Evolutionary conservation across 1,284 basidiomycete genomes (phyloP).

Genomic region (Leccinum pallidistipes): DNA sequence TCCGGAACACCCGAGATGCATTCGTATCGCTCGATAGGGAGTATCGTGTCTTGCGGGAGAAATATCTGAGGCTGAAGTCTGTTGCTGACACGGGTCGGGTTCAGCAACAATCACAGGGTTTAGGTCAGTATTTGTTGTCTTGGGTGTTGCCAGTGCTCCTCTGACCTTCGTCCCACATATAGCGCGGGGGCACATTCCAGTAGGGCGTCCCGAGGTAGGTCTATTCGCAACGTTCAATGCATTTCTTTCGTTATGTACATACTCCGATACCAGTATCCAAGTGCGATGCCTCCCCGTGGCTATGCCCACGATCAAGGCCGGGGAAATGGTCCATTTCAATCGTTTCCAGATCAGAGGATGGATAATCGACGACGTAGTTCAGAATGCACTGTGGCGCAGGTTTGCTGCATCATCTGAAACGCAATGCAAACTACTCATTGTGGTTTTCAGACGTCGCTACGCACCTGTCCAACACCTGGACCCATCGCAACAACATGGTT

Average conservation of each 20-base stretch:
- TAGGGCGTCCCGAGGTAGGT: conserved; percentile 15
- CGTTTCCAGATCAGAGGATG: conserved; percentile 5
- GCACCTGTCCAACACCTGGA: conserved; percentile 6
- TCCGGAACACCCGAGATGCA: conserved; percentile 19
- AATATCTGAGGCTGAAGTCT: conserved; percentile 24
- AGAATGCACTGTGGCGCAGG: conserved; percentile 19
- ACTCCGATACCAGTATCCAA: neutral
- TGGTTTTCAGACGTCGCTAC: conserved; percentile 6
- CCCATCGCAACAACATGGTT: conserved; percentile 17
- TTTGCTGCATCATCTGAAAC: conserved; percentile 9
- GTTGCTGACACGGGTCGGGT: conserved; percentile 3
- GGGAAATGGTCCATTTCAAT: conserved; percentile 6
- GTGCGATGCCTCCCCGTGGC: conserved; percentile 3
- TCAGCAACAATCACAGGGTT: conserved; percentile 12
- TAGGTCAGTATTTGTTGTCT: conserved; percentile 7
- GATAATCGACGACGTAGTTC: conserved; percentile 18
- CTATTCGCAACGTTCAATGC: neutral
- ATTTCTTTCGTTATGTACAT: neutral
- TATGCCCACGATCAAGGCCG: conserved; percentile 8
- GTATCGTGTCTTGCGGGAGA: conserved; percentile 23
- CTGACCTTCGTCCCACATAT: neutral
- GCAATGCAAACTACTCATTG: neutral
- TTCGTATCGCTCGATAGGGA: conserved; percentile 24
- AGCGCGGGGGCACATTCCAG: conserved; percentile 10
- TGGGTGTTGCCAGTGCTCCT: neutral